A percentile compares a stretch with the other conserved stretches of the same genome.
Evolutionary conservation across 139 green algal genomes (phyloP).

Genomic region (Coccomyxa sp.): DNA sequence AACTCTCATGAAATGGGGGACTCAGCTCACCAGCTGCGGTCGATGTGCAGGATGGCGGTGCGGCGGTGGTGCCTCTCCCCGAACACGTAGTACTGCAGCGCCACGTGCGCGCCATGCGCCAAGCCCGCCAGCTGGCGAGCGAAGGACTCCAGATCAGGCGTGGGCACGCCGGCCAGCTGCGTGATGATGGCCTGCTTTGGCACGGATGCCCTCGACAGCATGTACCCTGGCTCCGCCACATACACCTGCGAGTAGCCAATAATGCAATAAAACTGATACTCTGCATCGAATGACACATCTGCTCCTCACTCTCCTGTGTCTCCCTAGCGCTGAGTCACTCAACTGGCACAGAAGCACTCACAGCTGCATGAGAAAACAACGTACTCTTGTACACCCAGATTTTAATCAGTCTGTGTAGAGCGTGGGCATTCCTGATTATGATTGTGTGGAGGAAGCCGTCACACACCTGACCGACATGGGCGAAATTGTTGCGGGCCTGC

Average conservation of each 20-base stretch:
- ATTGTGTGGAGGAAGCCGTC: neutral
- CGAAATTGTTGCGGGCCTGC: slow-evolving; percentile 76
- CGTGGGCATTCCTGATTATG: neutral
- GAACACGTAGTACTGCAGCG: slow-evolving; percentile 73
- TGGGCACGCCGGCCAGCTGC: slow-evolving; percentile 49
- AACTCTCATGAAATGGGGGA: too few species aligned
- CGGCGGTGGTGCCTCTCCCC: slow-evolving; percentile 55
- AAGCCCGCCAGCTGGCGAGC: slow-evolving; percentile 29
- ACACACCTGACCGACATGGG: slow-evolving; percentile 35
- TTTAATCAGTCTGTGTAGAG: neutral
- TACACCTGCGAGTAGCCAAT: slow-evolving; percentile 58
- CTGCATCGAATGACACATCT: too few species aligned
- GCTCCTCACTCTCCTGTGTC: too few species aligned
- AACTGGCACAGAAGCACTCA: neutral
- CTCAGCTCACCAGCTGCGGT: slow-evolving; percentile 58
- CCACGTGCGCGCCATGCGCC: slow-evolving; percentile 50
- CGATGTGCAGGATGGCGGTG: slow-evolving; percentile 44
- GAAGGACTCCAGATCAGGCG: slow-evolving; percentile 58
- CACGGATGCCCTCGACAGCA: slow-evolving; percentile 43
- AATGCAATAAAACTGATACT: neutral
- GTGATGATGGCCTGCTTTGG: slow-evolving; percentile 82
- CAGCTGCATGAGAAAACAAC: neutral
- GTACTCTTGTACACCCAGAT: neutral
- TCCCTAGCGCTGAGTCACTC: neutral
- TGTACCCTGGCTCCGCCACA: slow-evolving; percentile 75